Conservation (phyloP, 164 flowering plant species). For the Liquidambar formosana region DNA sequence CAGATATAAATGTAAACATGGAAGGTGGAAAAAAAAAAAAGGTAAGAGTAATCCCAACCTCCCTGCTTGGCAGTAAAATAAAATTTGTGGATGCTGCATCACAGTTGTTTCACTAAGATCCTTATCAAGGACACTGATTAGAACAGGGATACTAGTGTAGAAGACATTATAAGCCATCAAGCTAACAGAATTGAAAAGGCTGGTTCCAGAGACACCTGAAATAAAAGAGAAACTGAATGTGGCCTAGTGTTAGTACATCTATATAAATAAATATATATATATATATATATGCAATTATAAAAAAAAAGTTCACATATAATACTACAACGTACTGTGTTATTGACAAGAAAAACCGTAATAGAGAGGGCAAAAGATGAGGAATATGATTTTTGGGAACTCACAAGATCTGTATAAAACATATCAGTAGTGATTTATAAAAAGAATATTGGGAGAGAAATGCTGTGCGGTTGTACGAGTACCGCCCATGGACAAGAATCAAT, state of each 20-base stretch:
- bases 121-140: conserved; percentile 89
- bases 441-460: conserved; percentile 96
- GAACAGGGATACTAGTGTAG: conserved; percentile 95
- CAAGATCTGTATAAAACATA: conserved; percentile 98
- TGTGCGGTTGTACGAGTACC: conserved; percentile 97
- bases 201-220: conserved; percentile 98
- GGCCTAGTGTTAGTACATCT: conserved; percentile 35
- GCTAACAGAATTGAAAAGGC: conserved; percentile 95
- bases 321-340: neutral
- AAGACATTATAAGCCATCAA: conserved; percentile 99
- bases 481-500: conserved; percentile 96
- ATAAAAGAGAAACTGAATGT: conserved; percentile 84
- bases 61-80: conserved; percentile 97
- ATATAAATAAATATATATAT: no score
- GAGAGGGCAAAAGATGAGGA: neutral
- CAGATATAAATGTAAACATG: neutral
- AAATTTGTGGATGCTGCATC: conserved; percentile 95
- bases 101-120: conserved; percentile 97
- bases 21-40: conserved; percentile 3
- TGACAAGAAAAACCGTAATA: neutral
- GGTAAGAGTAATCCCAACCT: conserved; percentile 53
- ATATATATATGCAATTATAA: no score
- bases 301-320: neutral
- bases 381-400: conserved; percentile 42
- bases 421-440: conserved; percentile 86